These are phyloP conservation scores for Acer negundo DNA, from an alignment of 345 rosid genomes.

Conservation along the genomic window DNA sequence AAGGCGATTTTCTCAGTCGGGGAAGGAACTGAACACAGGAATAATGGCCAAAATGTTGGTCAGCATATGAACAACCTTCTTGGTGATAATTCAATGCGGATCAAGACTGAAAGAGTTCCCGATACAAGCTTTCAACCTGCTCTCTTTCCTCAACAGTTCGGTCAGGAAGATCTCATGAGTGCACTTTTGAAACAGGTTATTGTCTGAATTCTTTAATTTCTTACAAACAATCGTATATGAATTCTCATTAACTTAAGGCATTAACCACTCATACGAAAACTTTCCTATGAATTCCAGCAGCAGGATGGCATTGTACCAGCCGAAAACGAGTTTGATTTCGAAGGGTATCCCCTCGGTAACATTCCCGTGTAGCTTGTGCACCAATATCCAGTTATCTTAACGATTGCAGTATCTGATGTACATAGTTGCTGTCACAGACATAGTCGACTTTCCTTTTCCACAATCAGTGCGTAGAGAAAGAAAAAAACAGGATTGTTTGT, in stretches of 20 bases:
- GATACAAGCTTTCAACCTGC: slow-evolving; percentile 42
- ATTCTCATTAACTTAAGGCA: background rate
- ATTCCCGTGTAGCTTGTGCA: slow-evolving; percentile 55
- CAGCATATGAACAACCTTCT: slow-evolving; percentile 35
- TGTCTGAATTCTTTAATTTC: background rate
- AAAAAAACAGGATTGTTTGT: slow-evolving; percentile 15
- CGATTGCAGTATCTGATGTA: slow-evolving; percentile 33
- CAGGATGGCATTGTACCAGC: slow-evolving; percentile 60
- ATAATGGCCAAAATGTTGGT: slow-evolving; percentile 33
- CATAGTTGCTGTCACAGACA: slow-evolving; percentile 33
- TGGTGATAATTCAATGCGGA: slow-evolving; percentile 48
- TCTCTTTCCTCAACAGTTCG: slow-evolving; percentile 57
- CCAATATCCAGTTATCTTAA: slow-evolving; percentile 5
- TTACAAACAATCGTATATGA: background rate
- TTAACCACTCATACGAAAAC: slow-evolving; percentile 1
- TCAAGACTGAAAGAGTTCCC: slow-evolving; percentile 65
- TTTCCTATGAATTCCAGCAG: slow-evolving; percentile 41
- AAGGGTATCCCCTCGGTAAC: slow-evolving; percentile 71
- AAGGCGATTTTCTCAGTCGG: slow-evolving; percentile 38
- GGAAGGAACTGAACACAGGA: slow-evolving; percentile 33
- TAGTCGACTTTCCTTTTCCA: slow-evolving; percentile 17
- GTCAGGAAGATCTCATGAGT: slow-evolving; percentile 90
- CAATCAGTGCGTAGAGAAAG: slow-evolving; percentile 21
- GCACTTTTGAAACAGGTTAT: slow-evolving; percentile 82
- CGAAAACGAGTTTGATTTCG: slow-evolving; percentile 76